Percentiles rank a stretch among this genome's conserved stretches.
Evolutionary conservation across 2,329 filamentous ascomycete genomes (phyloP).

Genomic region (Onygena corvina): DNA sequence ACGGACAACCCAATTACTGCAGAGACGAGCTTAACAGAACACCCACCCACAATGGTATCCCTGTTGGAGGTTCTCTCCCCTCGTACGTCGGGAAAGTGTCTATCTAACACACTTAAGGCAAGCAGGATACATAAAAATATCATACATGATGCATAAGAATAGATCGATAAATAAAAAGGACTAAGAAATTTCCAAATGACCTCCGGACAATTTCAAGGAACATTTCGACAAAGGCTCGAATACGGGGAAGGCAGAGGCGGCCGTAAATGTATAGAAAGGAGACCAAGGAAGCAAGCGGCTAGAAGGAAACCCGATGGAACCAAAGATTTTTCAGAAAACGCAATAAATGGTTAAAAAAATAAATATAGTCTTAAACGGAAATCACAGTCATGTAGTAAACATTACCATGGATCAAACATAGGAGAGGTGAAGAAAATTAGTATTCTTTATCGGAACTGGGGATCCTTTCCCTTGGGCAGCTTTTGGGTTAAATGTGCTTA

Average conservation of each 20-base stretch:
- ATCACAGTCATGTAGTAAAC: constrained; percentile 3
- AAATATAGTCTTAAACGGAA: constrained; percentile 3
- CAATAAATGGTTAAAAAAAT: constrained; percentile 5
- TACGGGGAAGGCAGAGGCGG: background rate
- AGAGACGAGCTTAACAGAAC: background rate
- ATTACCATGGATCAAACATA: constrained; percentile 4
- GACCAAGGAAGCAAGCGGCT: constrained; percentile 4
- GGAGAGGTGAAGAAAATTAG: background rate
- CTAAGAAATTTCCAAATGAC: background rate
- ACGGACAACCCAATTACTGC: background rate
- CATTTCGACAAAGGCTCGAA: constrained; percentile 1
- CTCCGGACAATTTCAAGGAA: background rate
- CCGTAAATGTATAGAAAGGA: constrained; percentile 2
- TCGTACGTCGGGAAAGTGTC: background rate
- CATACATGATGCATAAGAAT: constrained; percentile 3
- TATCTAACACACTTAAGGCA: constrained; percentile 6
- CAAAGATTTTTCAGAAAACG: constrained; percentile 4
- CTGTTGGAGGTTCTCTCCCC: background rate
- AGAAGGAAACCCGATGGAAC: constrained; percentile 2
- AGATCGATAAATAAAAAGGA: background rate
- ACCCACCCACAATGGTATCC: background rate
- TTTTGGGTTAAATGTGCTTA: constrained; percentile 1
- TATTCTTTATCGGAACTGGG: background rate
- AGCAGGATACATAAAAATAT: constrained; percentile 3
- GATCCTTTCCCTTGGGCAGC: background rate